Percentiles rank a stretch among this genome's conserved stretches.
These are phyloP conservation scores for Sporothrix variecibatus DNA, from an alignment of 2,329 filamentous ascomycete species.

Conservation along the genomic window DNA sequence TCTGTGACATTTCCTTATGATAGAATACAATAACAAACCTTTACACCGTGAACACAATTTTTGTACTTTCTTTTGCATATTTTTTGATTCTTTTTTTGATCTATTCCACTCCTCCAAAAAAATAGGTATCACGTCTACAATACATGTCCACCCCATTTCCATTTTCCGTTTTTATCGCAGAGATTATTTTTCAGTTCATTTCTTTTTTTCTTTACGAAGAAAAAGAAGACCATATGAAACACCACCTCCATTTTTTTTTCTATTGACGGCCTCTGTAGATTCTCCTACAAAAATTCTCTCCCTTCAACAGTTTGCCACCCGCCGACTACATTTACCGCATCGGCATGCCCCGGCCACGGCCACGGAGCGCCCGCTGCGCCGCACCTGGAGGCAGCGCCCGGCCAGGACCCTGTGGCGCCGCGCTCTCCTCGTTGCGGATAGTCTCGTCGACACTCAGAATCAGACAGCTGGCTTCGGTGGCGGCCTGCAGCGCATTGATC, in stretches of 20 bases:
- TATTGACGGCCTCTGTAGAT: background rate
- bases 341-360: slow-evolving; percentile 86
- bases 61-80: background rate
- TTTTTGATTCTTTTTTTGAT: slow-evolving; percentile 1
- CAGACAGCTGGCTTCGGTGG: slow-evolving; percentile 91
- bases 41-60: background rate
- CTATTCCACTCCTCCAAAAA: background rate
- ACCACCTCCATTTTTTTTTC: background rate
- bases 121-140: slow-evolving; percentile 12
- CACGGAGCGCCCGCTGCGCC: slow-evolving; percentile 83
- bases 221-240: slow-evolving; percentile 1
- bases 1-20: background rate
- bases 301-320: too few species aligned
- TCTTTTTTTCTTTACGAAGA: background rate
- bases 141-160: background rate
- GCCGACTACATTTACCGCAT: slow-evolving; percentile 57
- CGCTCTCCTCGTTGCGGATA: slow-evolving; percentile 95
- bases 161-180: background rate
- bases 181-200: background rate
- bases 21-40: background rate
- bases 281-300: slow-evolving; percentile 19
- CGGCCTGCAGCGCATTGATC: slow-evolving; percentile 94
- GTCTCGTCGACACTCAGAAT: slow-evolving; percentile 98
- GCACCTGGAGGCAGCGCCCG: slow-evolving; percentile 76
- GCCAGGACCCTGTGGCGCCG: slow-evolving; percentile 76